Evolutionary conservation across 306 rosid genomes (phyloP), one percentile per base, ranked within the genome.

Genomic region (Rubus parviflorus): DNA sequence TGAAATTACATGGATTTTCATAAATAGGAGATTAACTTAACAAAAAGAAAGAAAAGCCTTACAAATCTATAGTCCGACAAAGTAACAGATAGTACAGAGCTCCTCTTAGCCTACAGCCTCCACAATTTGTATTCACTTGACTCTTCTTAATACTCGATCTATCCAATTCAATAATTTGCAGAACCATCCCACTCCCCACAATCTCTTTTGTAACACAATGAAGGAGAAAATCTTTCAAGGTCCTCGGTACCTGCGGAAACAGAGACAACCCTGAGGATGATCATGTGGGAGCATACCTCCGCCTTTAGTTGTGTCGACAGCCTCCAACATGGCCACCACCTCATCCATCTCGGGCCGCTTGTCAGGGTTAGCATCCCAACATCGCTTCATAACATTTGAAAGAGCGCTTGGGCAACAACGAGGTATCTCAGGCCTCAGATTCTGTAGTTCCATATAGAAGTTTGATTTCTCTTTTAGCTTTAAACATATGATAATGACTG

Each of bases 361-460:
- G 47, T 95, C 97, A 1, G 97, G 97, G 85, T 92, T 95, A 0
- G 97, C 97, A 68, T 95, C 98, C 99, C 99, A 95, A 82, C 99
- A 95, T 80, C 99, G 92, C 86, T 92, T 95, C 99, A 95, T 95
- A 82, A 95, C 99, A 77, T 92, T 95, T 64, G 99, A 92, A 43
- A 95, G 92, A 13, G 97, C 81, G 72, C 98, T 92, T n/a, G 98
- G 97, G 86, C 98, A 95, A 88, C 98, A 95, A 7, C 97, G 90
- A 16, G 98, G 98, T 77, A 95, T 90, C 85, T 95, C 98, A 0
- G 98, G 98, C 90, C 98, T 89, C 79, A 95, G 88, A 82, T 95
- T 95, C 99, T 95, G 96, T 70, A 77, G 80, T 87, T 78, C 75
- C 68, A 81, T 47, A n/a, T 41, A 69, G 6, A 57, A 80, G 61